Conservation (phyloP, 768 basidiomycete species). For the Russula dissimulans region DNA sequence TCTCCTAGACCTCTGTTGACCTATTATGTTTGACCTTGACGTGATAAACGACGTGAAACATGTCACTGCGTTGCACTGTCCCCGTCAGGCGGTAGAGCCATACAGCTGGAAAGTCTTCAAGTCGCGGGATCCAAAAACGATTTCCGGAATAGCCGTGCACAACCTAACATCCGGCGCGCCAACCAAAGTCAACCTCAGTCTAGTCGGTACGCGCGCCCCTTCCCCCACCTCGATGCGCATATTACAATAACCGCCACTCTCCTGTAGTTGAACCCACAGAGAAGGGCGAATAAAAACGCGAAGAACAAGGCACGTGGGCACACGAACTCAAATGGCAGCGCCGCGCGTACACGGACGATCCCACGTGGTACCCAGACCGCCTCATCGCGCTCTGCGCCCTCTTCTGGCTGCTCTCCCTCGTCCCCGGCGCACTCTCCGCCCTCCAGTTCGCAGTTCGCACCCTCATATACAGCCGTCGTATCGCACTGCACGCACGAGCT, state of each 20-base stretch:
- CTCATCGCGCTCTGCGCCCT: constrained; percentile 6
- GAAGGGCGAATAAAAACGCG: constrained; percentile 4
- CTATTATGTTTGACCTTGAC: not conserved
- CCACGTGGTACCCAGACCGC: constrained; percentile 9
- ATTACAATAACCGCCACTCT: no score
- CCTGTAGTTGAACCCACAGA: not conserved
- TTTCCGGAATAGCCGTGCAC: constrained; percentile 12
- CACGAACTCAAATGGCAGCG: constrained; percentile 11
- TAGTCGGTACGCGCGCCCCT: not conserved
- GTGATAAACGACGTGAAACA: not conserved
- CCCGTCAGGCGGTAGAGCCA: constrained; percentile 9
- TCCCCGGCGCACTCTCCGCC: not conserved
- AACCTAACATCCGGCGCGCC: constrained; percentile 7
- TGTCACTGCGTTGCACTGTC: not conserved
- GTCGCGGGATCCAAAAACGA: not conserved
- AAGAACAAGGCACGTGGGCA: constrained; percentile 12
- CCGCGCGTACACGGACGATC: constrained; percentile 5
- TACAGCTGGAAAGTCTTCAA: constrained; percentile 14
- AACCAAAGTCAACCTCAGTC: not conserved
- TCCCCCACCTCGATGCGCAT: no score
- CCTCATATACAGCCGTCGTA: not conserved
- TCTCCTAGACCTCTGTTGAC: not conserved
- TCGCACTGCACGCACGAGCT: not conserved
- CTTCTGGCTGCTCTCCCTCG: constrained; percentile 9
- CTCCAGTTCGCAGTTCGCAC: not conserved